Evolutionary conservation across 305 asterid species (phyloP).

Genomic region (Fraxinus angustifolia): DNA sequence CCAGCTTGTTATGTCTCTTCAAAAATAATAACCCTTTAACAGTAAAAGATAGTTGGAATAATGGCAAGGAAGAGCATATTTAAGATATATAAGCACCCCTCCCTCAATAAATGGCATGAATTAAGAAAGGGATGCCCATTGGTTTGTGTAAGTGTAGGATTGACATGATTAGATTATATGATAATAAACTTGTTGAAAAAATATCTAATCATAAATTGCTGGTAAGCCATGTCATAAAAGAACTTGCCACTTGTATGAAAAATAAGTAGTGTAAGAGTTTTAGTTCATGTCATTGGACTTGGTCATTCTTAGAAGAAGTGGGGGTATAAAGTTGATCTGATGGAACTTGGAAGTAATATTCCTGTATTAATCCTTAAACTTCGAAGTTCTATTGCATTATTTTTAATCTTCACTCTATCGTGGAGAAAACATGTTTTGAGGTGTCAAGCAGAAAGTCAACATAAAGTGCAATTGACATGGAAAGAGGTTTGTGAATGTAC

Average conservation of each 20-base stretch:
- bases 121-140: background rate
- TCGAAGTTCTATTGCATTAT: background rate
- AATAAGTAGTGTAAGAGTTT: background rate
- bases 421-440: background rate
- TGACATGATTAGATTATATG: background rate
- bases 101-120: background rate
- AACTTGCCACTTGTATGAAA: background rate
- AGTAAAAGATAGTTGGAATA: background rate
- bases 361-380: background rate
- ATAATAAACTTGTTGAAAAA: background rate
- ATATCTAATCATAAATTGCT: background rate
- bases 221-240: background rate
- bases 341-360: background rate
- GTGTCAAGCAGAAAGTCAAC: background rate
- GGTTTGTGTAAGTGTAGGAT: background rate
- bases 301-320: background rate
- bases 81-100: background rate
- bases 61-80: background rate
- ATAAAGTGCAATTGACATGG: background rate
- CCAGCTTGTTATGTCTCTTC: background rate
- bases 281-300: background rate
- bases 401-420: background rate
- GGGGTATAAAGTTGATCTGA: background rate
- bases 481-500: background rate
- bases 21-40: background rate